Conservation (phyloP, 2,329 filamentous ascomycete genomes). For the Trichoderma polysporum region DNA sequence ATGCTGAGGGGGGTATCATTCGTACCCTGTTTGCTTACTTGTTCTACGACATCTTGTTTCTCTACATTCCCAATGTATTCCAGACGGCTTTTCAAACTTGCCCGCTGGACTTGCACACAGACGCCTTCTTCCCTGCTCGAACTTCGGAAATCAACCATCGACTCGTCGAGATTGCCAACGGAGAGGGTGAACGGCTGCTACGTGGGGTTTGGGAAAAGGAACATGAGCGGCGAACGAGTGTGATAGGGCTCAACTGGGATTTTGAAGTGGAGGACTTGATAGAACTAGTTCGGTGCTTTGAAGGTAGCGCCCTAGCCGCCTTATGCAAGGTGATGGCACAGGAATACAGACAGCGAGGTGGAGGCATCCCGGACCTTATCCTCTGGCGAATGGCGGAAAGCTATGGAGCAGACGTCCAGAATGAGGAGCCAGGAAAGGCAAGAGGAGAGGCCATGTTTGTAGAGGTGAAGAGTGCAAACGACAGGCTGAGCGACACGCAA, state of each 20-base stretch:
- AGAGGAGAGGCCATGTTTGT: conserved; percentile 69
- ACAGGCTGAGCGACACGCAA: conserved; percentile 93
- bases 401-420: conserved; percentile 21
- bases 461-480: conserved; percentile 82
- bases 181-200: conserved; percentile 67
- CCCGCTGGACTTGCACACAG: conserved; percentile 87
- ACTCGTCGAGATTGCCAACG: conserved; percentile 84
- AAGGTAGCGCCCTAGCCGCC: conserved; percentile 74
- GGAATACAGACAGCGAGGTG: conserved; percentile 83
- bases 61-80: conserved; percentile 94
- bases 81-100: conserved; percentile 94
- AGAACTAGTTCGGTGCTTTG: conserved; percentile 77
- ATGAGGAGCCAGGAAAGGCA: conserved; percentile 35
- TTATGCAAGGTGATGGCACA: conserved; percentile 94
- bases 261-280: conserved; percentile 76
- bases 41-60: conserved; percentile 90
- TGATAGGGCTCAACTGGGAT: conserved; percentile 91
- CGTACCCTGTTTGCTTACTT: conserved; percentile 89
- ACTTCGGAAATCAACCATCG: conserved; percentile 86
- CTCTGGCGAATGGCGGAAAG: conserved; percentile 64
- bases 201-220: conserved; percentile 67
- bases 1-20: conserved; percentile 86
- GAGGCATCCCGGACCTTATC: conserved; percentile 89
- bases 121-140: conserved; percentile 85
- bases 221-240: conserved; percentile 70